Base-by-base conservation (phyloP, 306 rosid species). In the Cucumis melo region DNA sequence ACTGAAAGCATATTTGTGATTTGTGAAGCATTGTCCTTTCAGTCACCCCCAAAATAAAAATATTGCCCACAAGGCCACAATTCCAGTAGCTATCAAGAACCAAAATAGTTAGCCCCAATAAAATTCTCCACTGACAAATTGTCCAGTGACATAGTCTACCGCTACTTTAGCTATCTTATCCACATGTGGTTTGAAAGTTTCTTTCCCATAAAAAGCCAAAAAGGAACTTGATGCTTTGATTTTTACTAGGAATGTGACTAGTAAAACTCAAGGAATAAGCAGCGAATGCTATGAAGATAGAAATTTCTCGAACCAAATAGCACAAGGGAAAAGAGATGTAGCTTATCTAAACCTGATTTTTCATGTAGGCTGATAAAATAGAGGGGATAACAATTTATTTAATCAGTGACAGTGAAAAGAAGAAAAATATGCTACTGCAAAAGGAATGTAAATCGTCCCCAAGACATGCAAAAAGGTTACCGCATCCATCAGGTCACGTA, bases 401-500 rank as follows among this genome's bases (percentile, higher is more conserved):
- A 48, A 50, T 72, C 2, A 15, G 14, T 72, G 76, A 13, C 32
- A 0, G 23, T 50, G 44, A 29, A 72, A 48, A 27, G n/a, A 6
- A 70, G n/a, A 23, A 15, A 48, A 16, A 24, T 51, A 29, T 48
- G 16, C 24, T 48, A 20, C 8, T 72, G 60, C 38, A 29, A 50
- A 50, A 11, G 60, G 51, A 48, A 72, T 4, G 24, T 16, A 50
- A 72, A 27, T 72, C 5, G 9, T 50, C 58, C 15, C 15, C 34
- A 44, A 44, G 56, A 16, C 41, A 48, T 50, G 44, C 19, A 17
- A 16, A 23, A 27, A 16, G 19, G 32, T 74, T 83, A 89, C 93
- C 84, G 93, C 93, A 32, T 89, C 93, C 93, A 89, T 89, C 61
- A 89, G 91, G 82, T 89, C 91, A n/a, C 91, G 93, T 84, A 89